Evolutionary conservation across 1,284 basidiomycete species (phyloP), one percentile per base, ranked within the genome.

Genomic region (Sanghuangporus sanghuang): DNA sequence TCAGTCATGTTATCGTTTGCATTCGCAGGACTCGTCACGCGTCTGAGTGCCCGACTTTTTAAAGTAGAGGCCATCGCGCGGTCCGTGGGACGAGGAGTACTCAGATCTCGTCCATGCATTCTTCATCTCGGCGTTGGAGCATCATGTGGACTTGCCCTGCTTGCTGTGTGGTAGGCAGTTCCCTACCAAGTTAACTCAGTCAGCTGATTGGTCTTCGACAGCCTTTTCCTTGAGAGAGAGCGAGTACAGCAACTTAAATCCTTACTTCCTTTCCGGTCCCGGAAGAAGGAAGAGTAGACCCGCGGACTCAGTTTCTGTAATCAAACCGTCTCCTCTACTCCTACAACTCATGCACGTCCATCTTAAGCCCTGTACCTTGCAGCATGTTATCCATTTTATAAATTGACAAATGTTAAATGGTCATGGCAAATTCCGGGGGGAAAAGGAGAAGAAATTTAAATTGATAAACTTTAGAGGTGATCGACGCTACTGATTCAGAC

Each of bases 121-220:
- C 48, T 63, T n/a, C 62, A 63, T 46, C 32, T 63, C 16, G 56
- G 62, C 36, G 48, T 59, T 11, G 62, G 62, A 14, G 62, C 40
- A 23, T 42, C 50, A 36, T 58, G 62, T 42, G 62, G 56, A 40
- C 36, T 63, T 40, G 44, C 18, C 27, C 12, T 52, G 14, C 39
- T 63, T n/a, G 32, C 32, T 21, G 21, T 54, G 23, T 63, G 62
- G 62, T 63, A 49, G 48, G 62, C 38, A 36, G 32, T 14, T 23
- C 38, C 11, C 39, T 44, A 46, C 27, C 9, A 7, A 14, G 38
- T 52, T 8, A 52, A 6, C 12, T 3, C 16, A 18, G 27, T 21
- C 35, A 36, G 42, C 46, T 63, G 21, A 63, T 63, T n/a, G 55
- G 9, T 52, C 8, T 35, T n/a, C 18, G 4, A 9, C 53, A 63